A percentile compares a stretch with the other conserved stretches of the same genome.
Conservation (phyloP, 257 asterid genomes). For the Eucommia ulmoides region DNA sequence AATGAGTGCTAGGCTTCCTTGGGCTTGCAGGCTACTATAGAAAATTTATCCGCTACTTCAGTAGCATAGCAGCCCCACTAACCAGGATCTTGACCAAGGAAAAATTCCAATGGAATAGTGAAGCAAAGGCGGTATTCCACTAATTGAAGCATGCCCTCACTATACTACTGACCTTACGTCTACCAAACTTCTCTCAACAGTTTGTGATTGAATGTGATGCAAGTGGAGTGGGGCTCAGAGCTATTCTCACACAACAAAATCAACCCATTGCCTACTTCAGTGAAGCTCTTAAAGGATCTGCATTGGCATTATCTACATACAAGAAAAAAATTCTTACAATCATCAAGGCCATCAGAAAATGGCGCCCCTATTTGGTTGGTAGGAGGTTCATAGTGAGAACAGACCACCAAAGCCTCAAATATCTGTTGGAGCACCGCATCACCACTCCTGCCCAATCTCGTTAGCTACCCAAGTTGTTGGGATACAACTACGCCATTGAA, state of each 20-base stretch:
- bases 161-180: neutral
- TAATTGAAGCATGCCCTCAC: neutral
- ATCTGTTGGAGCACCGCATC: neutral
- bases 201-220: neutral
- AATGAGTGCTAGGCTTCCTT: neutral
- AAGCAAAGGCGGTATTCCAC: neutral
- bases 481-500: neutral
- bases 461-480: neutral
- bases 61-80: neutral
- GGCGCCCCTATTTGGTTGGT: neutral
- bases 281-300: neutral
- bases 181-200: neutral
- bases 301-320: neutral
- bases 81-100: neutral
- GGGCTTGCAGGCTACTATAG: neutral
- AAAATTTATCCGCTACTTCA: neutral
- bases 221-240: neutral
- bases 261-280: neutral
- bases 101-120: neutral
- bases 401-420: neutral
- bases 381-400: neutral
- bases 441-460: neutral
- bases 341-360: neutral
- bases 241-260: neutral
- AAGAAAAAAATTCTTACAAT: neutral